phyloP scores from a whole-genome alignment of 306 rosid species.

The Coriaria nepalensis region DNA sequence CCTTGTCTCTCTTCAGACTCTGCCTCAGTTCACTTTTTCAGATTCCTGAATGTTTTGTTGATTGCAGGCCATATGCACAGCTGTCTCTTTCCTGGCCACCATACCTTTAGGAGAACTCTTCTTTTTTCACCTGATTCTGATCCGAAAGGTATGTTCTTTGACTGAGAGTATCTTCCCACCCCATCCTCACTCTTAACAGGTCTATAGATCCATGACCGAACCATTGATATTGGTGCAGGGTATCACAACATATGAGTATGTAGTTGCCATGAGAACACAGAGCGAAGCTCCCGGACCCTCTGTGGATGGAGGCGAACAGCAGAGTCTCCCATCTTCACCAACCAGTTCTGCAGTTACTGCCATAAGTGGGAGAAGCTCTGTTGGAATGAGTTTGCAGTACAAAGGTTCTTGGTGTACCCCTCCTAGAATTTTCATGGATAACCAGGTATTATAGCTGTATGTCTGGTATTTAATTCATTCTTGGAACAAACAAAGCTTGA shows the following conservation, averaged over 20 bases:
- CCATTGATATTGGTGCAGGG: conserved; percentile 30
- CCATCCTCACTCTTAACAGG: background rate
- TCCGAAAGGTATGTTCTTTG: conserved; percentile 47
- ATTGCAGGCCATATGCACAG: conserved; percentile 64
- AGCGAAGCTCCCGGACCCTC: conserved; percentile 77
- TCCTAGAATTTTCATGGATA: conserved; percentile 80
- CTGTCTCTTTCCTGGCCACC: conserved; percentile 54
- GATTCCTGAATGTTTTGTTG: background rate
- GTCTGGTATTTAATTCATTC: too few relatives aligned
- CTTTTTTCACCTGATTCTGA: conserved; percentile 73
- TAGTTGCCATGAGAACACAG: conserved; percentile 73
- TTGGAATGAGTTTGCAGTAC: conserved; percentile 61
- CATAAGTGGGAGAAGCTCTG: conserved; percentile 74
- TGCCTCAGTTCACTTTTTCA: background rate
- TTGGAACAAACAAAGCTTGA: too few relatives aligned
- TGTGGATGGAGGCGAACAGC: conserved; percentile 63
- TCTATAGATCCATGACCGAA: background rate
- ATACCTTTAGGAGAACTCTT: conserved; percentile 72
- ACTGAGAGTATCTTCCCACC: background rate
- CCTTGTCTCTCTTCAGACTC: conserved; percentile 7
- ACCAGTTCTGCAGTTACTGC: conserved; percentile 71
- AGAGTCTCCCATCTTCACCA: conserved; percentile 65
- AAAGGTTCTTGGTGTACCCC: conserved; percentile 88
- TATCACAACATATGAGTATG: conserved; percentile 77
- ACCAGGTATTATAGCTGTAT: conserved; percentile 37